A percentile compares a stretch with the other conserved stretches of the same genome.
Conservation (phyloP, 2,329 filamentous ascomycete species). For the Dactylellina haptotyla region DNA sequence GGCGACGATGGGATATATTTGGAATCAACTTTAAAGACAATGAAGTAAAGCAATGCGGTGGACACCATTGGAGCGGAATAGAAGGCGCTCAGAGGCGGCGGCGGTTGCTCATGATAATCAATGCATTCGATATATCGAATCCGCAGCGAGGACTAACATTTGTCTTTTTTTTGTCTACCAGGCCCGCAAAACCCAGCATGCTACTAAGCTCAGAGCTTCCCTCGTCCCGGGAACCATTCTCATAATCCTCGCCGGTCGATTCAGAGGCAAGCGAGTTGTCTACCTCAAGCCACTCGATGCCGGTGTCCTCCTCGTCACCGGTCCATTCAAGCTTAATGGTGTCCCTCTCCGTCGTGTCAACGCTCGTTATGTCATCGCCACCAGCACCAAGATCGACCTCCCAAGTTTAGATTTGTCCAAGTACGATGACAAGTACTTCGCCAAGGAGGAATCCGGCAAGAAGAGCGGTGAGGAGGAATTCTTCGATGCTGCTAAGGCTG, state of each 20-base stretch:
- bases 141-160: constrained; percentile 20
- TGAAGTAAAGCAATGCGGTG: not conserved
- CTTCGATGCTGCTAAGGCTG: constrained; percentile 85
- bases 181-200: constrained; percentile 93
- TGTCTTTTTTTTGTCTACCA: constrained; percentile 63
- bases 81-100: not conserved
- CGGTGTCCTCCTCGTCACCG: constrained; percentile 98
- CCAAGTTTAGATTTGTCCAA: constrained; percentile 88
- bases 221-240: constrained; percentile 95
- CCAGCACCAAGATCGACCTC: constrained; percentile 84
- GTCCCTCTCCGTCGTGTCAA: constrained; percentile 95
- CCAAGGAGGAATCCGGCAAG: constrained; percentile 91
- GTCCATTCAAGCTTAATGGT: constrained; percentile 99
- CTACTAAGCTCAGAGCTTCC: constrained; percentile 85
- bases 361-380: constrained; percentile 92
- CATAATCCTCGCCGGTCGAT: constrained; percentile 98
- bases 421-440: constrained; percentile 95
- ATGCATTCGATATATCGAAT: constrained; percentile 43
- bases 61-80: not conserved
- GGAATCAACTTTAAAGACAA: not conserved
- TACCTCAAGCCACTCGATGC: constrained; percentile 97
- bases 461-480: constrained; percentile 97
- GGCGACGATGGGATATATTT: not conserved
- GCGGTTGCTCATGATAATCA: constrained; percentile 1
- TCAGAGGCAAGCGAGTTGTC: constrained; percentile 99